Base-by-base conservation (phyloP, 2,329 filamentous ascomycete species). In the Thelonectria olida region DNA sequence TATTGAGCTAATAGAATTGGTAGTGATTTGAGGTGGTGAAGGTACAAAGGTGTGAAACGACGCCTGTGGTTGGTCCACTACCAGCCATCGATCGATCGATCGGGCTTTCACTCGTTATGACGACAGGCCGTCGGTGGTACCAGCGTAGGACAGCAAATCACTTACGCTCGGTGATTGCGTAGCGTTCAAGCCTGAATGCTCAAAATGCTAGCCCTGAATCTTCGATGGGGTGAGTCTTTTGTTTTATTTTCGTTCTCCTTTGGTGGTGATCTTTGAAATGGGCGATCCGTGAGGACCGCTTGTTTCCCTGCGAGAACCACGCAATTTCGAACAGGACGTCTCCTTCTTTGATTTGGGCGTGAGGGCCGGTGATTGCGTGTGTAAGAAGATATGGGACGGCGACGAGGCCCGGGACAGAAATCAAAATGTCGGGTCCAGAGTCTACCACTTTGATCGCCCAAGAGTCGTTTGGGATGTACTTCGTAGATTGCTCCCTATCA, bases 11-110 rank as follows among this genome's bases (percentile, higher is more conserved):
- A 61, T 31, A 39, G 38, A 58, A 50, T 19, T 15, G 39, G 19
- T 23, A 17, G 17, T 23, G 31, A 49, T 55, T 49, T 23, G 44
- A 42, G 60, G 27, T 54, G 63, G 61, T 51, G 52, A 62, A 52
- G n/a, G n/a, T n/a, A 63, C 49, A 19, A 17, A 45, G 23, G 25
- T 12, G 42, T 20, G 38, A 34, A 38, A 34, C 22, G 19, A 28
- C 20, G 23, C 19, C 27, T 68, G 58, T 67, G 58, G 74, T 75
- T 75, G 70, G 70, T 23, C 52, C 53, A 45, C 45, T 55, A 23
- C 42, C 31, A 49, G 54, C 52, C 56, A 65, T 64, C 64, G 71
- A 75, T 75, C 74, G 74, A 75, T 75, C 73, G 74, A 75, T 74
- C 72, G 72, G 66, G 45, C 61, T 53, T 50, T 63, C 55, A 22